Evolutionary conservation across 192 early-diverging fungal genomes (phyloP).

Genomic region (Diversispora epigaea): DNA sequence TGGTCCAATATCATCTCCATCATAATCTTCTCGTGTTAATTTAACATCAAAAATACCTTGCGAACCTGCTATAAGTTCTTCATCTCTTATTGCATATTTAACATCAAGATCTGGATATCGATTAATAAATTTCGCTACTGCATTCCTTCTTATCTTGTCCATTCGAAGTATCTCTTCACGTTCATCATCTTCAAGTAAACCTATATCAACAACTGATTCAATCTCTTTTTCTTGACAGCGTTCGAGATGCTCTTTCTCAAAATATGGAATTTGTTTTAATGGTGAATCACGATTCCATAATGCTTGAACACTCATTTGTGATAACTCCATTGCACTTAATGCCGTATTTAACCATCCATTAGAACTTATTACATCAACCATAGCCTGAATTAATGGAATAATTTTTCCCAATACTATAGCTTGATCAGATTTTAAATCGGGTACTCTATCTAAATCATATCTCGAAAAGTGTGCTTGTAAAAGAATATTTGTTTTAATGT

Average conservation of each 20-base stretch:
- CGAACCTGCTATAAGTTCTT: conserved; percentile 62
- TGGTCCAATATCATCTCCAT: conserved; percentile 66
- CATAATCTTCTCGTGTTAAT: conserved; percentile 82
- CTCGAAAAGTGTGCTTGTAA: conserved; percentile 96
- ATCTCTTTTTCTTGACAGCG: conserved; percentile 69
- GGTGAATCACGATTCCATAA: conserved; percentile 93
- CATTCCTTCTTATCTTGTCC: conserved; percentile 61
- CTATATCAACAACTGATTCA: conserved; percentile 87
- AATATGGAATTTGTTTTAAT: conserved; percentile 89
- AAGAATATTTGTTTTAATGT: conserved; percentile 89
- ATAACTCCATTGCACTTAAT: conserved; percentile 91
- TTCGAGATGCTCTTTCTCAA: conserved; percentile 70
- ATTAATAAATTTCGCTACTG: conserved; percentile 87
- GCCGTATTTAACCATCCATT: conserved; percentile 90
- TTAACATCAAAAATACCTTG: conserved; percentile 65
- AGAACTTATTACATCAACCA: conserved; percentile 91
- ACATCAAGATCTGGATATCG: conserved; percentile 93
- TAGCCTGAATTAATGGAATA: conserved; percentile 86
- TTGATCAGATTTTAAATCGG: conserved; percentile 95
- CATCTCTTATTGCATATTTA: conserved; percentile 62
- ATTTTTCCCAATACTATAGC: conserved; percentile 54
- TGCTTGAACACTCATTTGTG: conserved; percentile 97
- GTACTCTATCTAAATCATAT: conserved; percentile 66
- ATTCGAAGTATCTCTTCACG: conserved; percentile 66
- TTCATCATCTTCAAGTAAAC: conserved; percentile 90